Base-by-base conservation (phyloP, 192 early-diverging fungal species). In the Entomortierella beljakovae region DNA sequence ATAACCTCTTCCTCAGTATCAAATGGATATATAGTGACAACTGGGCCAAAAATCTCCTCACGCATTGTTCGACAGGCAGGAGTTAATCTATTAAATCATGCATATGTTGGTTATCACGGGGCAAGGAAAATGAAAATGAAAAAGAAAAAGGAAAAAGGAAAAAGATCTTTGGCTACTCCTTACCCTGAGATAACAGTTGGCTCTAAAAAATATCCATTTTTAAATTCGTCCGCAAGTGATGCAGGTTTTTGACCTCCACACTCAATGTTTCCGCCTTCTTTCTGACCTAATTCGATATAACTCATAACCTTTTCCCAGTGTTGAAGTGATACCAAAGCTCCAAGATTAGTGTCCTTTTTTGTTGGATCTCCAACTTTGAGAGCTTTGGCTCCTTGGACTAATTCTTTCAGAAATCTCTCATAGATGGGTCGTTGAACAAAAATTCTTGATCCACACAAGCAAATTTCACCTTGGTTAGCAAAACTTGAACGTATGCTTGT, bases 21-120 rank as follows among this genome's bases (percentile, higher is more conserved):
- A 56, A 95, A 95, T 1, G 91, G 85, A 54, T 83, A 71, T 25
- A 95, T 80, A 25, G 87, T 86, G 25, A 94, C 91, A 15, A 95
- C 93, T n/a, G 93, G 93, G 22, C 92, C 92, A 85, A 95, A 95
- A 28, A 94, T 93, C 69, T 95, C 92, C 73, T 95, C 92, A 48
- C 90, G 90, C 63, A 84, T 86, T 25, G 80, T 73, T 10, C 87
- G 68, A 32, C 70, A 71, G 22, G 55, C 49, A 9, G 83, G 77
- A 0, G 71, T 66, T 28, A 86, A 32, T 0, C 83, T 84, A 80
- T 16, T 18, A 26, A 43, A 9, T 13, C 18, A 43, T 13, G 9
- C 18, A 13, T 43, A 43, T 43, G 10, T 18, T 13, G 42, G 10
- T 18, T 9, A 13, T 13, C 9, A 43, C 18, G 40, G 40, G 6